These are phyloP conservation scores for Reutealis trisperma DNA, from an alignment of 345 rosid genomes.

Conservation along the genomic window DNA sequence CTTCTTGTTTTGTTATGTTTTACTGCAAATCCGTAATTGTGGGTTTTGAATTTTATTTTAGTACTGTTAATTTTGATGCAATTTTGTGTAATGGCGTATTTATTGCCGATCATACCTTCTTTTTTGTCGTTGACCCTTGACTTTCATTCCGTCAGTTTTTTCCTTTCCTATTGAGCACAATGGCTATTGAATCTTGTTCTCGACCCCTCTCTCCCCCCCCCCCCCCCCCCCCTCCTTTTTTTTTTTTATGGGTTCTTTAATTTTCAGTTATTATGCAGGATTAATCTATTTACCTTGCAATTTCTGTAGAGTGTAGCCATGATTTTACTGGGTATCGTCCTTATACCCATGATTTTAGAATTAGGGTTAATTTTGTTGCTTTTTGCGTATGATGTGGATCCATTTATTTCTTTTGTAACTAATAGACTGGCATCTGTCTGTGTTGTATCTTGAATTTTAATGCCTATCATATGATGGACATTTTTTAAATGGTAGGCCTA, in stretches of 20 bases:
- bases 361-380: not conserved
- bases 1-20: not conserved
- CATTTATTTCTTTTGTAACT: not conserved
- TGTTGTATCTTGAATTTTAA: not conserved
- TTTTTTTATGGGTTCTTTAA: not conserved
- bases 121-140: conserved; percentile 4
- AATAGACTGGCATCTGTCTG: no score
- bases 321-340: not conserved
- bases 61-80: not conserved
- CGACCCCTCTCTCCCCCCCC: no score
- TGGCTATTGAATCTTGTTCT: not conserved
- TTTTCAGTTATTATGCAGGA: not conserved
- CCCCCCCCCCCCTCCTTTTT: no score
- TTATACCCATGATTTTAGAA: not conserved
- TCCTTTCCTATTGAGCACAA: not conserved
- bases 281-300: not conserved
- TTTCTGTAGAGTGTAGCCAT: not conserved
- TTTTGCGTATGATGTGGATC: not conserved
- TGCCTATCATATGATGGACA: not conserved
- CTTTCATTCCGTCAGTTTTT: conserved; percentile 7
- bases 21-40: not conserved
- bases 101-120: not conserved
- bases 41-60: not conserved
- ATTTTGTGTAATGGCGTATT: not conserved
- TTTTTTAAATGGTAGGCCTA: not conserved